phyloP scores from a whole-genome alignment of 257 asterid species.

The Solanum piurae region DNA sequence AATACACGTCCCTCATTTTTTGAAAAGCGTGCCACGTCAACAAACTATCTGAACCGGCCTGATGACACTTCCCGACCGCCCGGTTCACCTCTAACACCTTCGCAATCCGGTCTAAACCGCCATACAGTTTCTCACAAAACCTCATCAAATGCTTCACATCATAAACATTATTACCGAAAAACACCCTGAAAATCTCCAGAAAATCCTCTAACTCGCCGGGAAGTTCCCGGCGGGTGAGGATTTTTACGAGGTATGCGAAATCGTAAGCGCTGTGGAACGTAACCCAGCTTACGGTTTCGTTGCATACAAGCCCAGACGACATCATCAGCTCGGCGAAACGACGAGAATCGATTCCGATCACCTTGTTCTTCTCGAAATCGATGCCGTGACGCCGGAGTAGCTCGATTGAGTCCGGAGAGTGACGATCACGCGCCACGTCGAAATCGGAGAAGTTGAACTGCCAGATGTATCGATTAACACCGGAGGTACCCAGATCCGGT shows the following conservation, averaged over 20 bases:
- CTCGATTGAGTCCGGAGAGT: constrained; percentile 57
- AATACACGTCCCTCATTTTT: constrained; percentile 47
- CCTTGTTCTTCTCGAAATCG: constrained; percentile 39
- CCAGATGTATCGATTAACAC: constrained; percentile 37
- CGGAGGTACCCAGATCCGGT: constrained; percentile 44
- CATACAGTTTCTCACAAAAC: constrained; percentile 43
- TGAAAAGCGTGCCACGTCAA: constrained; percentile 69
- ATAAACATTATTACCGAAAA: constrained; percentile 44
- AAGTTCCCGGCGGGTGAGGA: constrained; percentile 46
- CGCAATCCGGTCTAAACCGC: constrained; percentile 68
- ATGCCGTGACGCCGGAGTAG: constrained; percentile 41
- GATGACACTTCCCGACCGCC: constrained; percentile 63
- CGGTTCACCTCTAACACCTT: constrained; percentile 41
- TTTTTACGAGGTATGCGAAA: constrained; percentile 54
- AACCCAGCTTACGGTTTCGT: constrained; percentile 48
- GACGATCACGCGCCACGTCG: constrained; percentile 46
- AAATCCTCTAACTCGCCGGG: constrained; percentile 38
- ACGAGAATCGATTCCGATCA: constrained; percentile 37
- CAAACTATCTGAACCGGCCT: constrained; percentile 74
- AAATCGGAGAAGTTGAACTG: constrained; percentile 78
- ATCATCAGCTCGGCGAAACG: constrained; percentile 45
- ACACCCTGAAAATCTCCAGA: constrained; percentile 26
- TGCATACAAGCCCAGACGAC: constrained; percentile 58
- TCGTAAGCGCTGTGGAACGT: constrained; percentile 80
- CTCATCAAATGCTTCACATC: constrained; percentile 59